Evolutionary conservation across 176 grass and related monocot species (phyloP).

Genomic region (Avena insularis): DNA sequence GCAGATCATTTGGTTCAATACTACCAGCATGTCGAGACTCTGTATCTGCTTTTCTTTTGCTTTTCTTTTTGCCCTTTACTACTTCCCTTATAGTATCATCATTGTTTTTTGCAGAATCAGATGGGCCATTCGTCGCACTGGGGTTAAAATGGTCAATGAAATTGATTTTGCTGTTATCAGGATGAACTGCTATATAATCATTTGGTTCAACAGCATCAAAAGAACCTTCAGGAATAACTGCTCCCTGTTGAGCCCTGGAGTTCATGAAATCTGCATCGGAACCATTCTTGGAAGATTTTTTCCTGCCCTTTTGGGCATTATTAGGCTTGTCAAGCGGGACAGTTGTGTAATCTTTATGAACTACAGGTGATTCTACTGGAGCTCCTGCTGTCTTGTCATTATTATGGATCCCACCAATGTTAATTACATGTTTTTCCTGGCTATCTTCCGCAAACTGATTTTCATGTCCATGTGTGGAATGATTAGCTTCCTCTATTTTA

Average conservation of each 20-base stretch:
- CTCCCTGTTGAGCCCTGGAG: slow-evolving; percentile 13
- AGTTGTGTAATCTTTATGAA: slow-evolving; percentile 40
- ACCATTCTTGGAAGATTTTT: slow-evolving; percentile 48
- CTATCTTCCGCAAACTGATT: slow-evolving; percentile 16
- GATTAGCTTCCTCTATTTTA: slow-evolving; percentile 39
- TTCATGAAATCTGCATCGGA: slow-evolving; percentile 38
- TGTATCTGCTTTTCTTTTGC: slow-evolving; percentile 52
- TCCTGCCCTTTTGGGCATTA: slow-evolving; percentile 47
- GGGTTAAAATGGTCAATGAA: slow-evolving; percentile 53
- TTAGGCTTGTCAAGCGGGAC: slow-evolving; percentile 15
- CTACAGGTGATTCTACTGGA: slow-evolving; percentile 2
- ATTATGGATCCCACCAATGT: slow-evolving; percentile 4
- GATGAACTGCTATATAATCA: not conserved
- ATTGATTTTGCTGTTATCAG: slow-evolving; percentile 45
- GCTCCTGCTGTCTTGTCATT: slow-evolving; percentile 38
- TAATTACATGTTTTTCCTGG: slow-evolving; percentile 23
- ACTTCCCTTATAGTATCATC: slow-evolving; percentile 44
- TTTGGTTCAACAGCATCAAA: slow-evolving; percentile 44
- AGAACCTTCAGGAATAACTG: slow-evolving; percentile 44
- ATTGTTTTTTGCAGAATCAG: slow-evolving; percentile 42
- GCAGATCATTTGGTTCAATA: slow-evolving; percentile 33
- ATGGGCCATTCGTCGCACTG: slow-evolving; percentile 28
- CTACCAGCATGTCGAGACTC: slow-evolving; percentile 27
- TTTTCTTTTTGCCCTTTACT: slow-evolving; percentile 53
- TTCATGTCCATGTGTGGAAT: slow-evolving; percentile 32